These are phyloP conservation scores for Taphrina confusa DNA, from an alignment of 1,139 yeast genomes.

Conservation along the genomic window DNA sequence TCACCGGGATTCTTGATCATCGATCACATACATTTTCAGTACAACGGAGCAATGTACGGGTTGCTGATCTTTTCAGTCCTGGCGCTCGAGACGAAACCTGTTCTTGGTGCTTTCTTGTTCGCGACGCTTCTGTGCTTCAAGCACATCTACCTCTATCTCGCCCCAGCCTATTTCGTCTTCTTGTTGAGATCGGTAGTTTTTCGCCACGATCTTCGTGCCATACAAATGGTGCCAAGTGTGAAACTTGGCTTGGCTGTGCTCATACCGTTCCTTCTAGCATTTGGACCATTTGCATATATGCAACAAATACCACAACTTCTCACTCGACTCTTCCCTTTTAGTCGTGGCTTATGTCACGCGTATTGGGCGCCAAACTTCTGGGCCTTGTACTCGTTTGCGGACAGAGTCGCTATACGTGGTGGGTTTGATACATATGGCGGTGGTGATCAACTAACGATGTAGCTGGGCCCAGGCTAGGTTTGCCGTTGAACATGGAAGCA, in stretches of 20 bases:
- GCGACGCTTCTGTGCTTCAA: slow-evolving; percentile 82
- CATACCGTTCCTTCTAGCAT: slow-evolving; percentile 64
- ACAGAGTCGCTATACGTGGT: slow-evolving; percentile 64
- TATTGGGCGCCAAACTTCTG: slow-evolving; percentile 99
- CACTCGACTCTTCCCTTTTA: slow-evolving; percentile 80
- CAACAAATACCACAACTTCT: slow-evolving; percentile 66
- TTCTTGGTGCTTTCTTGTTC: slow-evolving; percentile 74
- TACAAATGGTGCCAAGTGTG: slow-evolving; percentile 61
- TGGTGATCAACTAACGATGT: neutral
- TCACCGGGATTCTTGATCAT: slow-evolving; percentile 87
- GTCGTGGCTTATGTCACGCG: slow-evolving; percentile 94
- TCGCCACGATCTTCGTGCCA: slow-evolving; percentile 42
- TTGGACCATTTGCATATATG: slow-evolving; percentile 74
- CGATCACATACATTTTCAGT: slow-evolving; percentile 93
- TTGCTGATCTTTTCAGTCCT: slow-evolving; percentile 70
- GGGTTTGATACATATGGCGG: too few species aligned
- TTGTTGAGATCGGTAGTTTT: slow-evolving; percentile 71
- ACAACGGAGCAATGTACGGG: slow-evolving; percentile 91
- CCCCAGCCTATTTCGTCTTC: slow-evolving; percentile 89
- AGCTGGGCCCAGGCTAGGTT: slow-evolving; percentile 34
- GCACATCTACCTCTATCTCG: slow-evolving; percentile 87
- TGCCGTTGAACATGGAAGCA: slow-evolving; percentile 13
- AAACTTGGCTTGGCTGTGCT: slow-evolving; percentile 70
- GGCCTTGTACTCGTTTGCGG: slow-evolving; percentile 90
- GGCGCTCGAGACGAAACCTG: slow-evolving; percentile 58